These are phyloP conservation scores for Gamarada debralockiae DNA, from an alignment of 495 filamentous ascomycete species.

Conservation along the genomic window DNA sequence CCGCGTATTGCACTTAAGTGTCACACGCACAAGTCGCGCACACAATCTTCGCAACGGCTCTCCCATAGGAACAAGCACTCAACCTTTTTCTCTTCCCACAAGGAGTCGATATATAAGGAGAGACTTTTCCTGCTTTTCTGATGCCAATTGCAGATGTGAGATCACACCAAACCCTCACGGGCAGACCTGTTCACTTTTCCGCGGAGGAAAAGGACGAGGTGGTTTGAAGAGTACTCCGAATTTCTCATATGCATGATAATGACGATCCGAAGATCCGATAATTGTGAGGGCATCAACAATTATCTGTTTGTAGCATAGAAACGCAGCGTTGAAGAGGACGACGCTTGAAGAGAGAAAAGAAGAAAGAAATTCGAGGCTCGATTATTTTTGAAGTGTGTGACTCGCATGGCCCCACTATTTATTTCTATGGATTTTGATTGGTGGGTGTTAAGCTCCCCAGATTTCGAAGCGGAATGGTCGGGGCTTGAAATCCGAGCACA, in stretches of 20 bases:
- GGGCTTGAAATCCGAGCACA: not conserved
- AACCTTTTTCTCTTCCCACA: slow-evolving; percentile 30
- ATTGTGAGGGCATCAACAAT: slow-evolving; percentile 17
- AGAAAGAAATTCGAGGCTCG: slow-evolving; percentile 26
- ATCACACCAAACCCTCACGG: slow-evolving; percentile 92
- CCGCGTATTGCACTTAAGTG: slow-evolving; percentile 99
- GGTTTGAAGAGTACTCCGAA: slow-evolving; percentile 98
- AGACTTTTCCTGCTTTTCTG: slow-evolving; percentile 80
- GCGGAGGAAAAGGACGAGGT: slow-evolving; percentile 39
- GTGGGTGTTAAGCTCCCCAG: not conserved
- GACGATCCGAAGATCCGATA: slow-evolving; percentile 32
- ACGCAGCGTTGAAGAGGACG: slow-evolving; percentile 97
- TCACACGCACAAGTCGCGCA: slow-evolving; percentile 44
- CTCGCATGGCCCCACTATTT: too few species aligned
- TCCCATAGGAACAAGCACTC: slow-evolving; percentile 63
- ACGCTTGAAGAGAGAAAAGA: slow-evolving; percentile 59
- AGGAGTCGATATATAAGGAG: slow-evolving; percentile 33
- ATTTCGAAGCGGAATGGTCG: not conserved
- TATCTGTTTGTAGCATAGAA: slow-evolving; percentile 98
- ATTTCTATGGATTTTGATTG: too few species aligned
- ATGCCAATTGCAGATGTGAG: slow-evolving; percentile 94
- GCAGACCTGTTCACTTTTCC: slow-evolving; percentile 52
- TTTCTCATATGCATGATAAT: slow-evolving; percentile 91
- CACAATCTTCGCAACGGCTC: slow-evolving; percentile 94
- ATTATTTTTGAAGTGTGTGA: too few species aligned